Conservation (phyloP, 2,329 filamentous ascomycete genomes). For the Trichoderma harzianum region DNA sequence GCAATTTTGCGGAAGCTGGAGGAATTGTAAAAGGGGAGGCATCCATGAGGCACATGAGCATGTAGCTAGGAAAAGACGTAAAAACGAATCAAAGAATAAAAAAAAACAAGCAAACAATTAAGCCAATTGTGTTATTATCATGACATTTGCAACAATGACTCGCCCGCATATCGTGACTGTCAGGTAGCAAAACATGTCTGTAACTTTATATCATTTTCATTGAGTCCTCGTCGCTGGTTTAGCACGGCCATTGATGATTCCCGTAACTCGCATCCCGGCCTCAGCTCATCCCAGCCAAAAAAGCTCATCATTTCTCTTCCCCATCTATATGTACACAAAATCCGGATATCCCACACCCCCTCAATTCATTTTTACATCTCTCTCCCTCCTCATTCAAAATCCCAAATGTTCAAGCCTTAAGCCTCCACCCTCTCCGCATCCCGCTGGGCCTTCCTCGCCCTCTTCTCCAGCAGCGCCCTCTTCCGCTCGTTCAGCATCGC, state of each 20-base stretch:
- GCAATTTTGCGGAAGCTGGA: conserved; percentile 56
- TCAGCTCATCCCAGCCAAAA: background rate
- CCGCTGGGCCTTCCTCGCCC: conserved; percentile 59
- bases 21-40: conserved; percentile 41
- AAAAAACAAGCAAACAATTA: background rate
- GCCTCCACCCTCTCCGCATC: conserved; percentile 27
- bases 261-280: background rate
- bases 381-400: background rate
- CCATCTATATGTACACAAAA: conserved; percentile 4
- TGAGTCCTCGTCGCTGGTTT: background rate
- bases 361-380: background rate
- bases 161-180: background rate
- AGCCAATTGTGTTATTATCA: background rate
- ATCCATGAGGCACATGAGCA: background rate
- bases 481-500: conserved; percentile 75
- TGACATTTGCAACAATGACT: background rate
- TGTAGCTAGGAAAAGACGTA: background rate
- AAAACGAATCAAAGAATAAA: background rate
- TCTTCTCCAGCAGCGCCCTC: conserved; percentile 80
- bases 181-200: background rate
- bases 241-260: background rate
- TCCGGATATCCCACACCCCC: background rate
- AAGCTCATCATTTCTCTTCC: background rate
- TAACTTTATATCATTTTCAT: background rate
- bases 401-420: background rate